Evolutionary conservation across 2,329 filamentous ascomycete species (phyloP), one percentile per base, ranked within the genome.

Genomic region (Ramichloridium luteum): DNA sequence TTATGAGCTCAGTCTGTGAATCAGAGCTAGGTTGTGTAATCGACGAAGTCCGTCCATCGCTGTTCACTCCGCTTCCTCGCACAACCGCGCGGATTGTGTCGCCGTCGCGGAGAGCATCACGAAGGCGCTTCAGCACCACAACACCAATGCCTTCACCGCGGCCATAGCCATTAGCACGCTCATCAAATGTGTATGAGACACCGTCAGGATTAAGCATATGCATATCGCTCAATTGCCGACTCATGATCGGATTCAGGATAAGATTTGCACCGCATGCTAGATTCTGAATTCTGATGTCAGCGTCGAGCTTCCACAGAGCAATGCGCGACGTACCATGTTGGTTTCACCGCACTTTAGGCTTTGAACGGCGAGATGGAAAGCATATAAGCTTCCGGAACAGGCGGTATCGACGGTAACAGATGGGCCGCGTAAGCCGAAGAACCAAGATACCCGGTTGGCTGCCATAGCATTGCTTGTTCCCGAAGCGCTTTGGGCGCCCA

Each of bases 121-220:
- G 14, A 12, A 43, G 17, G 1, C 15, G 27, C 27, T 37, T 38
- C 10, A 38, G n/a, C n/a, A n/a, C n/a, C n/a, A 75, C 40, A 0
- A 55, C 51, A 1, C 60, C 60, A 8, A 70, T 48, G 1, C 68
- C 70, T 30, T 76, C 72, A 10, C 66, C 68, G 0, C 69, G 57
- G n/a, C 56, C 65, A 46, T 60, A 69, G 4, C 67, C 68, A 41
- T 69, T 54, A 0, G 65, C 68, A 3, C 45, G 40, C 2, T 46
- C 50, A 10, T 51, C 48, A 30, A 51, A 59, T 10, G 45, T 47
- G n/a, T 38, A 27, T 4, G 11, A 30, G 16, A 29, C 16, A n/a
- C 55, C 54, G n/a, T 44, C 42, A 1, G 52, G 50, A 1, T 47
- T 53, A 5, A 59, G 42, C 44, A 57, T n/a, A 13, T 33, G 45